Percentiles rank a stretch among this genome's conserved stretches.
Evolutionary conservation across 2,329 filamentous ascomycete genomes (phyloP).

Genomic region (Hyphodiscus sp.): DNA sequence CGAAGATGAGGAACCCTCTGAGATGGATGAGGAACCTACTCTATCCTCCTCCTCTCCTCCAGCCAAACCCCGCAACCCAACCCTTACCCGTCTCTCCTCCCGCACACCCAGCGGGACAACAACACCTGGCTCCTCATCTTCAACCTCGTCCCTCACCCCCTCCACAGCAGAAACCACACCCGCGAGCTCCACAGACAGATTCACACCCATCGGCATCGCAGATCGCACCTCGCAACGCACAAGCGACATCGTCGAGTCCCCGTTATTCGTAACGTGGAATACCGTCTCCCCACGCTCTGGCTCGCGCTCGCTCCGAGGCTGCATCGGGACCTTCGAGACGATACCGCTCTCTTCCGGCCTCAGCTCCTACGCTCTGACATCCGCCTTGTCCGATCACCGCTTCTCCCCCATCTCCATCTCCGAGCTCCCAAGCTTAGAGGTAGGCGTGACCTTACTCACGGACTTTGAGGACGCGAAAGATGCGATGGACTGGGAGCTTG

Average conservation of each 20-base stretch:
- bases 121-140: conserved; percentile 13
- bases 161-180: conserved; percentile 37
- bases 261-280: conserved; percentile 88
- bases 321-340: conserved; percentile 89
- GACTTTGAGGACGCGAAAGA: conserved; percentile 72
- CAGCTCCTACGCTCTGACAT: conserved; percentile 74
- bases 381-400: conserved; percentile 58
- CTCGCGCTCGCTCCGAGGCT: conserved; percentile 65
- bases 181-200: conserved; percentile 35
- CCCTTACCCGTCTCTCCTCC: conserved; percentile 14
- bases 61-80: conserved; percentile 9
- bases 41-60: background rate
- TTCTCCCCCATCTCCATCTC: conserved; percentile 48
- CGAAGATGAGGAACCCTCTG: conserved; percentile 33
- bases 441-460: conserved; percentile 74
- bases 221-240: conserved; percentile 19
- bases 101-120: conserved; percentile 13
- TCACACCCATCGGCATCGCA: conserved; percentile 18
- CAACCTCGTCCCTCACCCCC: conserved; percentile 14
- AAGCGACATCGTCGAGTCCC: conserved; percentile 44
- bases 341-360: conserved; percentile 69
- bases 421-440: conserved; percentile 54
- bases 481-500: conserved; percentile 79
- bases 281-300: conserved; percentile 46
- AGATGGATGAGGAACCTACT: conserved; percentile 18